Conservation (phyloP, 1,139 yeast genomes). For the Pichia sp. region DNA sequence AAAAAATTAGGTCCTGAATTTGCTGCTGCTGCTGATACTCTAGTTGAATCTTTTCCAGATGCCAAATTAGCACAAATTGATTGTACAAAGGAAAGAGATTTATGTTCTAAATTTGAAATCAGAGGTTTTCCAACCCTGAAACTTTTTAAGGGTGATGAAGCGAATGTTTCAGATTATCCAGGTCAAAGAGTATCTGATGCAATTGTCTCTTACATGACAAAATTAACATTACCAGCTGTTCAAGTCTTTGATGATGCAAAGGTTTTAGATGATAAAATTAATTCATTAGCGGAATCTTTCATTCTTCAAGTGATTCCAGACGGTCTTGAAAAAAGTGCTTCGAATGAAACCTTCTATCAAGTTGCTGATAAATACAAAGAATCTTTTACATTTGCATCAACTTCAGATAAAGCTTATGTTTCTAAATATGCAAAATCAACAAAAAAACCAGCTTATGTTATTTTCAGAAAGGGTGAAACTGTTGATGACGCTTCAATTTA, state of each 20-base stretch:
- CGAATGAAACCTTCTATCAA: constrained; percentile 44
- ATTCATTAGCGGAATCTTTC: constrained; percentile 45
- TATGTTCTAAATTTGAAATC: constrained; percentile 70
- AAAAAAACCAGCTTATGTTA: constrained; percentile 41
- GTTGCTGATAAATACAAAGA: constrained; percentile 59
- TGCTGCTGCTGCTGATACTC: constrained; percentile 71
- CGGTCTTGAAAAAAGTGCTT: constrained; percentile 30
- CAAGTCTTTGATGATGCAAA: constrained; percentile 42
- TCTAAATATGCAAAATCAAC: constrained; percentile 37
- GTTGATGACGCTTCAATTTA: constrained; percentile 38
- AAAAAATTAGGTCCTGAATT: constrained; percentile 90
- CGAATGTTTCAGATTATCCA: constrained; percentile 53
- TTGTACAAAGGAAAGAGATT: constrained; percentile 79
- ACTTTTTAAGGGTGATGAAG: constrained; percentile 63
- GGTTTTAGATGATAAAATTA: constrained; percentile 45
- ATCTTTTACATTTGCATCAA: constrained; percentile 53
- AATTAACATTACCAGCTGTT: constrained; percentile 81
- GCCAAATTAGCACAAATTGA: constrained; percentile 87
- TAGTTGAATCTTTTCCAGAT: constrained; percentile 55
- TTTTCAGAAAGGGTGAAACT: constrained; percentile 39
- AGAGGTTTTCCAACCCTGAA: constrained; percentile 92
- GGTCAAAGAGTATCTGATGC: constrained; percentile 83
- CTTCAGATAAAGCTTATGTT: constrained; percentile 42
- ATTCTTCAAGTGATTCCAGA: constrained; percentile 46
- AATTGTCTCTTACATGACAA: constrained; percentile 72